A percentile compares a stretch with the other conserved stretches of the same genome.
Conservation (phyloP, 352 stramenopile genomes). For the Phytophthora europaea region DNA sequence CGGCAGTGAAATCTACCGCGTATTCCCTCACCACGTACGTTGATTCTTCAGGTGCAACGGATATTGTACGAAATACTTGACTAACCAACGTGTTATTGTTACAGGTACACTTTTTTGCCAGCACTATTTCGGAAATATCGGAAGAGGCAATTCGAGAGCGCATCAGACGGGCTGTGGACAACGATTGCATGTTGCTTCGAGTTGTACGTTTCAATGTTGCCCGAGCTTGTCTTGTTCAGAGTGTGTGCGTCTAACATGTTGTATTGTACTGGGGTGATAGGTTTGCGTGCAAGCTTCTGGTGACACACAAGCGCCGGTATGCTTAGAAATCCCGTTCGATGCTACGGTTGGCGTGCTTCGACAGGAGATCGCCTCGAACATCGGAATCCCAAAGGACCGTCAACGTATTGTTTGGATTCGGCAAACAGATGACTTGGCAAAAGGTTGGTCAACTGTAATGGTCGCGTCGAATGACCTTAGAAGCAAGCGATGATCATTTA, state of each 20-base stretch:
- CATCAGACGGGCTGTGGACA: conserved; percentile 84
- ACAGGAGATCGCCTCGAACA: conserved; percentile 82
- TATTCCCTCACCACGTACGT: conserved; percentile 90
- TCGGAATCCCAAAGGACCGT: conserved; percentile 83
- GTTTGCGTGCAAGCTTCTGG: conserved; percentile 88
- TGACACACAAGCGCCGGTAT: conserved; percentile 81
- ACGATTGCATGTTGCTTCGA: conserved; percentile 89
- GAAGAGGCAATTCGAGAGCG: conserved; percentile 89
- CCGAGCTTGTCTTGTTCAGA: background rate
- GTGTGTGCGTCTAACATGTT: conserved; percentile 14
- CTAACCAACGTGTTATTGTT: background rate
- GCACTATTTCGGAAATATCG: conserved; percentile 76
- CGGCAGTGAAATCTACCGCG: conserved; percentile 86
- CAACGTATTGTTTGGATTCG: conserved; percentile 93
- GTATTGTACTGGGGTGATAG: conserved; percentile 28
- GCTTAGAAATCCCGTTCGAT: conserved; percentile 86
- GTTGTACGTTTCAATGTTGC: conserved; percentile 53
- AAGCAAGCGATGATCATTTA: background rate
- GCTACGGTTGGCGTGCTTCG: conserved; percentile 76
- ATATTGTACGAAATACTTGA: background rate
- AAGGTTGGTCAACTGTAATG: conserved; percentile 47
- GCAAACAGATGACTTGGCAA: conserved; percentile 86
- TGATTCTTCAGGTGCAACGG: background rate
- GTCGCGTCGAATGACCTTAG: background rate
- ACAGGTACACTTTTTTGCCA: conserved; percentile 90